Evolutionary conservation across 2,329 filamentous ascomycete species (phyloP).

Genomic region (Sarocladium brachiariae): DNA sequence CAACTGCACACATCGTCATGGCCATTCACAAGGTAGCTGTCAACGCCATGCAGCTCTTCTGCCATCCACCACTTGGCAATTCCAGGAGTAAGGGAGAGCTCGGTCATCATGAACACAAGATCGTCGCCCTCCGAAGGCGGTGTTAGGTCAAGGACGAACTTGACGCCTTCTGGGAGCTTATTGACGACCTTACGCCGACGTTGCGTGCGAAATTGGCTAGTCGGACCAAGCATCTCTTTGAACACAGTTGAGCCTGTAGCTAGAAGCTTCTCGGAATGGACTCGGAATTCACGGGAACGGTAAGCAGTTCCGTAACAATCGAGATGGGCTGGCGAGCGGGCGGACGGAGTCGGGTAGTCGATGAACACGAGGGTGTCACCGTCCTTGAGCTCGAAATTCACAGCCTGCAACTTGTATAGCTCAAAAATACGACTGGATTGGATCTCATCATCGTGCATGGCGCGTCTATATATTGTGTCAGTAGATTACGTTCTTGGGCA

Average conservation of each 20-base stretch:
- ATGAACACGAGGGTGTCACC: slow-evolving; percentile 41
- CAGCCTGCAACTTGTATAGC: slow-evolving; percentile 21
- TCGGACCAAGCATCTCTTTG: slow-evolving; percentile 34
- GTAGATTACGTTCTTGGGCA: not conserved
- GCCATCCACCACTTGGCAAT: slow-evolving; percentile 49
- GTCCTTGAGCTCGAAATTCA: slow-evolving; percentile 14
- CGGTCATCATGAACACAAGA: slow-evolving; percentile 50
- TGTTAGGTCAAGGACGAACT: slow-evolving; percentile 57
- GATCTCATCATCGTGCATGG: slow-evolving; percentile 11
- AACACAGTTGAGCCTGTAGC: slow-evolving; percentile 41
- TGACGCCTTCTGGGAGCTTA: slow-evolving; percentile 35
- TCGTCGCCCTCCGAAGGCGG: slow-evolving; percentile 57
- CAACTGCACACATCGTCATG: slow-evolving; percentile 36
- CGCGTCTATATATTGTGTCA: not conserved
- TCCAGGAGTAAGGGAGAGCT: slow-evolving; percentile 49
- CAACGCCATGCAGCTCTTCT: slow-evolving; percentile 24
- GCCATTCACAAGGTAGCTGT: slow-evolving; percentile 26
- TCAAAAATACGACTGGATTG: slow-evolving; percentile 19
- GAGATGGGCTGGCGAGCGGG: slow-evolving; percentile 6
- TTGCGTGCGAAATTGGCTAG: slow-evolving; percentile 31
- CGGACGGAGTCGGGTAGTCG: slow-evolving; percentile 21
- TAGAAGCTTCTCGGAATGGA: slow-evolving; percentile 40
- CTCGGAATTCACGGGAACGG: slow-evolving; percentile 31
- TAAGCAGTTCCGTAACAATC: slow-evolving; percentile 30
- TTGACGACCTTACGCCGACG: slow-evolving; percentile 30